Base-by-base conservation (phyloP, 345 rosid species). In the Streptanthus diversifolius region DNA sequence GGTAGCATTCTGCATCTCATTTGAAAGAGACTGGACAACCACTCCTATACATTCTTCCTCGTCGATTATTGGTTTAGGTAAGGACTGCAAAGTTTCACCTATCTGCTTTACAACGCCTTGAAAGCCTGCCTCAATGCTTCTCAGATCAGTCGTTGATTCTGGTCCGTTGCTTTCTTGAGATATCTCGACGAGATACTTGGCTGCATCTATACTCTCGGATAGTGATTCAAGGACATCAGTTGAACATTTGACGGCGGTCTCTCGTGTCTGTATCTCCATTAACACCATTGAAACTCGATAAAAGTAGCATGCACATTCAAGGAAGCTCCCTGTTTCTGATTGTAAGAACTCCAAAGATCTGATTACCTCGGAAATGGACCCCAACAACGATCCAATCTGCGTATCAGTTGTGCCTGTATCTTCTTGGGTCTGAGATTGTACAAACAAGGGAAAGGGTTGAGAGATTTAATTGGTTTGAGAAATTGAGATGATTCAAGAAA, bases 201-300 rank as follows among this genome's bases (percentile, higher is more conserved):
- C 89, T 27, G 47, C 63, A 35, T 80, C 73, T 18, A 86, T 65
- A 69, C 77, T 79, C 19, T 70, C 77, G 8, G 88, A 83, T 17
- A 90, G 73, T 51, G 93, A 82, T 37, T 78, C 81, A 32, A 88
- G 73, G 64, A 86, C 68, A 67, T 84, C 87, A 65, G 59, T 56
- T 11, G 82, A 73, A 62, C 83, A 83, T 32, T 51, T 73, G 2
- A 88, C 79, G 29, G 68, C 32, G 21, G 65, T 44, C 75, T 81
- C 82, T 5, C 72, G 66, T 62, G 74, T 66, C 82, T 82, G 86
- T 79, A 90, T 75, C 85, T 93, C 98, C 93, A 86, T 83, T 66
- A 93, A 52, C 36, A 79, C 86, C 0, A 78, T 75, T 61, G 83
- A 82, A 73, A 83, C 82, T 71, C 96, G 84, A 79, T 87, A 88